These are phyloP conservation scores for Scheffersomyces parashehatae DNA, from an alignment of 1,139 yeast species.

Conservation along the genomic window DNA sequence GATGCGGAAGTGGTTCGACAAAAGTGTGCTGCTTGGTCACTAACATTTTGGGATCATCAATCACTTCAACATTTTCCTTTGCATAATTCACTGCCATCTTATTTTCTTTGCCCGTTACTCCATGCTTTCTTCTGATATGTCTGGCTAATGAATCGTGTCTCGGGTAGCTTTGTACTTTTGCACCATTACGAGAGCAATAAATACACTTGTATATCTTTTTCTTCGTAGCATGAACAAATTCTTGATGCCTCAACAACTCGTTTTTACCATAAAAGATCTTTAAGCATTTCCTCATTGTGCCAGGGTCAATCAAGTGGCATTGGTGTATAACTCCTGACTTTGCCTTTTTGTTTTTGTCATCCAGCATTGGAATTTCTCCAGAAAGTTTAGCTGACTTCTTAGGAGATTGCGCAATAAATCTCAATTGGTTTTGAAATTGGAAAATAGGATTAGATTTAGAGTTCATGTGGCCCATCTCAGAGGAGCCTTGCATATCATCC, in stretches of 20 bases:
- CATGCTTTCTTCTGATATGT: slow-evolving; percentile 48
- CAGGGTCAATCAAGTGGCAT: slow-evolving; percentile 42
- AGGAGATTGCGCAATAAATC: slow-evolving; percentile 11
- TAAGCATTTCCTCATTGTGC: slow-evolving; percentile 30
- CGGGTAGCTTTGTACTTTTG: slow-evolving; percentile 47
- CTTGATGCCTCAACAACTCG: slow-evolving; percentile 48
- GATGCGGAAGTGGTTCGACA: slow-evolving; percentile 32
- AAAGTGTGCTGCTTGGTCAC: slow-evolving; percentile 12
- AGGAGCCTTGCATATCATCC: not conserved
- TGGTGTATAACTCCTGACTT: slow-evolving; percentile 42
- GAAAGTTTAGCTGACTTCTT: slow-evolving; percentile 2
- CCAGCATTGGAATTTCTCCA: slow-evolving; percentile 7
- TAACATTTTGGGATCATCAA: slow-evolving; percentile 29
- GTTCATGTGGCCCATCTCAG: slow-evolving; percentile 1
- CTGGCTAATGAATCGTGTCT: slow-evolving; percentile 49
- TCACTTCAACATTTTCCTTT: slow-evolving; percentile 43
- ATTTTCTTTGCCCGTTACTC: slow-evolving; percentile 48
- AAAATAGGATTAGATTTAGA: not conserved
- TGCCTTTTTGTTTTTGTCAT: slow-evolving; percentile 20
- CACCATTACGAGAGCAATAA: slow-evolving; percentile 39
- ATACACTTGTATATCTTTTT: slow-evolving; percentile 46
- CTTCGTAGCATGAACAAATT: slow-evolving; percentile 49
- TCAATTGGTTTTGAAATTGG: slow-evolving; percentile 9
- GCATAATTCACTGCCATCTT: slow-evolving; percentile 51
- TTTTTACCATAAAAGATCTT: slow-evolving; percentile 49